Base-by-base conservation (phyloP, 441 rosid species). In the Adansonia rubrostipa region DNA sequence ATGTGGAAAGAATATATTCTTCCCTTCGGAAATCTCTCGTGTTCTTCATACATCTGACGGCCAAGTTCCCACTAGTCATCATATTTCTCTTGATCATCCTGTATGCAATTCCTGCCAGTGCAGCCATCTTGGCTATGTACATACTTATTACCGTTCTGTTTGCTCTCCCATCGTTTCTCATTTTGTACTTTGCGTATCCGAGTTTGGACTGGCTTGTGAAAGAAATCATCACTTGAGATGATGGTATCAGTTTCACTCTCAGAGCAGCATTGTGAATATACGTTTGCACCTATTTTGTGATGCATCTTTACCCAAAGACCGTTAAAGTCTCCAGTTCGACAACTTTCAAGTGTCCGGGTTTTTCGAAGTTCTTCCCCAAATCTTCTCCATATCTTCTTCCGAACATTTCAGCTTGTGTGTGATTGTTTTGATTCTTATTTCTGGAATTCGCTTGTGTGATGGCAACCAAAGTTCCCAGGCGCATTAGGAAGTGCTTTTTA, bases 21-120 rank as follows among this genome's bases (percentile, higher is more conserved):
- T 86, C 91, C 51, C 83, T 91, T 19, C 82, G 82, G 82, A 87
- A 86, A 82, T 88, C 89, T 62, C 80, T 90, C 77, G 82, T 86
- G 51, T 86, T 91, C 87, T 86, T 91, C 80, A 83, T 87, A 57
- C 92, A 91, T 19, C 50, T 91, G 85, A 87, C 92, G 6, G 90
- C 93, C 48, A 91, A 91, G 86, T 90, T 91, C 84, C 96, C 96
- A 0, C 82, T 91, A 80, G 89, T 91, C 19, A 82, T 91, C 82
- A 83, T 91, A 81, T 91, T 90, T 78, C 86, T 91, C 77, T 84
- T 91, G 76, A 91, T 90, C 36, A 80, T 91, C 77, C 82, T 91
- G 24, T 91, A 90, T 54, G 96, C 90, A 22, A 87, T 91, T 75
- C 96, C 96, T 8, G 86, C 89, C 75, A 90, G 96, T 82, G 90